Conservation (phyloP, 2,329 filamentous ascomycete species). For the Aspergillus thermomutatus region DNA sequence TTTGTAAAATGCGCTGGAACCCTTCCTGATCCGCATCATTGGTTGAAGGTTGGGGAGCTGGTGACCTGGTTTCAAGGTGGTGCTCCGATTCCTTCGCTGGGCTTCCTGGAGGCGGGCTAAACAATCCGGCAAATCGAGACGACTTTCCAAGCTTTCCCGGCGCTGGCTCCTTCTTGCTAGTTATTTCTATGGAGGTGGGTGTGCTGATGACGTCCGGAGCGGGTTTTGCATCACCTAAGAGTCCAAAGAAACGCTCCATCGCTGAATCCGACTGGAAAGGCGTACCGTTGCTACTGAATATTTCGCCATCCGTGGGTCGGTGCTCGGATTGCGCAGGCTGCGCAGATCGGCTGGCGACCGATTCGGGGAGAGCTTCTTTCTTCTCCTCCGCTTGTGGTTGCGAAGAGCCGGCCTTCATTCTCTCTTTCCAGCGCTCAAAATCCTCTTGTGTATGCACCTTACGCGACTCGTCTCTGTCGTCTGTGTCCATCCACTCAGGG, state of each 20-base stretch:
- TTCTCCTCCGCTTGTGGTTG: constrained; percentile 42
- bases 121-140: constrained; percentile 84
- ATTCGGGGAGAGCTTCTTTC: constrained; percentile 35
- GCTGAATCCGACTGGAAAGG: constrained; percentile 63
- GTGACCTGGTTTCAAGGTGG: constrained; percentile 20
- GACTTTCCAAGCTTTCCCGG: constrained; percentile 61
- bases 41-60: constrained; percentile 29
- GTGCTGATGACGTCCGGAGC: constrained; percentile 38
- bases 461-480: constrained; percentile 62
- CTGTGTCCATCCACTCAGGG: constrained; percentile 85
- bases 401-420: constrained; percentile 68
- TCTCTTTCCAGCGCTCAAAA: constrained; percentile 91
- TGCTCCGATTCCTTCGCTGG: constrained; percentile 38
- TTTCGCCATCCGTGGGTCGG: constrained; percentile 46
- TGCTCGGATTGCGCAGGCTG: constrained; percentile 39
- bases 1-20: constrained; percentile 76
- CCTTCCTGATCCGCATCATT: constrained; percentile 74
- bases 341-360: constrained; percentile 19
- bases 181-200: constrained; percentile 37
- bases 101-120: constrained; percentile 59
- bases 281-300: constrained; percentile 54
- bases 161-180: constrained; percentile 39
- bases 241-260: constrained; percentile 74
- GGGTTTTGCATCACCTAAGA: constrained; percentile 52
- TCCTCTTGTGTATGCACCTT: constrained; percentile 81